These are phyloP conservation scores for Leucosporidium yakuticum DNA, from an alignment of 768 basidiomycete species.

Conservation along the genomic window DNA sequence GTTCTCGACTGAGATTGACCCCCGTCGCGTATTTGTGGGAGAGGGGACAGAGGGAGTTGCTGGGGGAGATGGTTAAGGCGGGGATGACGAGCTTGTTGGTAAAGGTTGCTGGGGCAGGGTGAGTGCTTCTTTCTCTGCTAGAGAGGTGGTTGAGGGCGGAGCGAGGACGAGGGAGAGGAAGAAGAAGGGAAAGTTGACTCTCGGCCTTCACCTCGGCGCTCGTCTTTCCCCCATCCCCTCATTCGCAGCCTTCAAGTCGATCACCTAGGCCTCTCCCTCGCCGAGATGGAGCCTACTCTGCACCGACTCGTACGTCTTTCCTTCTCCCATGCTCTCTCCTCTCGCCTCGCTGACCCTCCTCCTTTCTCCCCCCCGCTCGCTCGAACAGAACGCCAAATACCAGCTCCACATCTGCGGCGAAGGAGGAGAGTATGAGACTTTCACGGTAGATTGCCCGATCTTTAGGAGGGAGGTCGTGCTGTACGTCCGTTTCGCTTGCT, in stretches of 20 bases:
- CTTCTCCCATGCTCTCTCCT: background rate
- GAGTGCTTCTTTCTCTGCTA: slow-evolving; percentile 44
- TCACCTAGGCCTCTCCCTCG: slow-evolving; percentile 72
- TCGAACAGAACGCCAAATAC: slow-evolving; percentile 63
- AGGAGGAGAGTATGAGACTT: slow-evolving; percentile 94
- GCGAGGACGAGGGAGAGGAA: too few species aligned
- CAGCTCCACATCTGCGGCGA: slow-evolving; percentile 94
- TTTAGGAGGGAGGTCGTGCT: slow-evolving; percentile 72
- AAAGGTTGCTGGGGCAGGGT: slow-evolving; percentile 91
- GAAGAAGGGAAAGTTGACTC: background rate
- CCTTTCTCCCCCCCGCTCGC: background rate
- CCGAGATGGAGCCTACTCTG: slow-evolving; percentile 67
- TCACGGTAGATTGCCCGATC: slow-evolving; percentile 81
- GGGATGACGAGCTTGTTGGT: slow-evolving; percentile 79
- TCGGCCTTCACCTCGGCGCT: background rate
- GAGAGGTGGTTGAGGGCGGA: too few species aligned
- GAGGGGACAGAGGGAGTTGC: slow-evolving; percentile 73
- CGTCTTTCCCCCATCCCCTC: too few species aligned
- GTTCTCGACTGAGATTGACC: slow-evolving; percentile 69
- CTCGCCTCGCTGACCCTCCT: background rate
- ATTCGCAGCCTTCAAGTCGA: slow-evolving; percentile 44
- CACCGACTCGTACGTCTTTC: slow-evolving; percentile 57
- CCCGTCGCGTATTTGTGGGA: slow-evolving; percentile 91
- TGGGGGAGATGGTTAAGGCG: slow-evolving; percentile 75
- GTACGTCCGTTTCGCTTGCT: too few species aligned